phyloP scores from a whole-genome alignment of 192 early-diverging fungal genomes.

The Funneliformis geosporum region DNA sequence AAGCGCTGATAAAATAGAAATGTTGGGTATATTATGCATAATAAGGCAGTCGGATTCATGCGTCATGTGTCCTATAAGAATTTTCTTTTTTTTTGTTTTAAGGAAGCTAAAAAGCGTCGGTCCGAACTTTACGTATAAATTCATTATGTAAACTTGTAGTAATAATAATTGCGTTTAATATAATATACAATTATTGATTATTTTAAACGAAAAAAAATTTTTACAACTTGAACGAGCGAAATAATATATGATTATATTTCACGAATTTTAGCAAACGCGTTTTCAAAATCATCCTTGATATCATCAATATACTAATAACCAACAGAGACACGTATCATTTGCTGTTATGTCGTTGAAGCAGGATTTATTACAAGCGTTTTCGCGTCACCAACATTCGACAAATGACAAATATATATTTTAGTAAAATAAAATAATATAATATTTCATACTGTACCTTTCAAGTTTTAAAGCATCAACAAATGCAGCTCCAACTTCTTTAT shows the following conservation, averaged over 20 bases:
- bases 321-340: conserved; percentile 83
- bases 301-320: conserved; percentile 82
- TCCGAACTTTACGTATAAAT: too few relatives aligned
- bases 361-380: conserved; percentile 89
- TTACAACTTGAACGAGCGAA: too few relatives aligned
- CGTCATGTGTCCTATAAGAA: too few relatives aligned
- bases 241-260: background rate
- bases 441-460: conserved; percentile 49
- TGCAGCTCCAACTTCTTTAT: conserved; percentile 53
- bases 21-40: too few relatives aligned
- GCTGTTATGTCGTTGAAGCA: conserved; percentile 84
- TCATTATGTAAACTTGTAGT: too few relatives aligned
- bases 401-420: conserved; percentile 44
- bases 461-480: conserved; percentile 84
- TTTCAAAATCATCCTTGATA: conserved; percentile 65
- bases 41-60: too few relatives aligned
- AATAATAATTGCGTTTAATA: too few relatives aligned
- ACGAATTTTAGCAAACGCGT: conserved; percentile 46
- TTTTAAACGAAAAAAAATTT: too few relatives aligned
- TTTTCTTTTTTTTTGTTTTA: too few relatives aligned
- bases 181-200: too few relatives aligned
- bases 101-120: too few relatives aligned
- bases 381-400: conserved; percentile 93
- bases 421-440: background rate
- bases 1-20: too few relatives aligned